Conservation (phyloP, 495 filamentous ascomycete genomes). For the Neurospora sp. region DNA sequence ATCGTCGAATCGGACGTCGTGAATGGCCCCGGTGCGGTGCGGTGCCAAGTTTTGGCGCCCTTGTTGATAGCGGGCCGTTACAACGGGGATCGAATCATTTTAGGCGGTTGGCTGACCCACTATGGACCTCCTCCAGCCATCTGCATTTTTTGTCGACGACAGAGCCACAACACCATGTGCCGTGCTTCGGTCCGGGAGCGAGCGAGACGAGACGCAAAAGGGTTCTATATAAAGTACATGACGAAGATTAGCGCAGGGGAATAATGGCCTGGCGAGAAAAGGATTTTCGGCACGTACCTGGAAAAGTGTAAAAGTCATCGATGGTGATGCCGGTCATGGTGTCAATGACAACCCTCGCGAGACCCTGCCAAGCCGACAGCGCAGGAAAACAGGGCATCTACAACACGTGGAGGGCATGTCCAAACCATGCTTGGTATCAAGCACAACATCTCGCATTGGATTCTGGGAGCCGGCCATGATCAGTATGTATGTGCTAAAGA, state of each 20-base stretch:
- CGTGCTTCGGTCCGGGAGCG: neutral
- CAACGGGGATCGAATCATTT: neutral
- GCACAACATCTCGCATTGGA: neutral
- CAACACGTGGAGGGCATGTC: neutral
- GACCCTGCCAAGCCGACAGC: neutral
- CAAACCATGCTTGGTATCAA: neutral
- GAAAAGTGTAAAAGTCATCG: neutral
- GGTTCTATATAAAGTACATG: neutral
- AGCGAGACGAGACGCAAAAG: neutral
- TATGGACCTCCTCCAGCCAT: neutral
- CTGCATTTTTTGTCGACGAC: neutral
- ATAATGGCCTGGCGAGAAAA: neutral
- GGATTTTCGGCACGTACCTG: neutral
- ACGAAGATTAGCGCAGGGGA: neutral
- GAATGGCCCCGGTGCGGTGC: neutral
- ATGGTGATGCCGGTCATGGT: neutral
- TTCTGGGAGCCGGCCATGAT: neutral
- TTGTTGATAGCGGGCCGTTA: neutral
- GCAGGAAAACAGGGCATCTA: neutral
- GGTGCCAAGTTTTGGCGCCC: neutral
- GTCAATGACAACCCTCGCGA: neutral
- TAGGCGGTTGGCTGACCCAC: neutral
- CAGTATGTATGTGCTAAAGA: neutral
- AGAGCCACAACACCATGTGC: neutral
- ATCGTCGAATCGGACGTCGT: neutral